Evolutionary conservation across 495 filamentous ascomycete species (phyloP).

Genomic region (Cercophora sp.): DNA sequence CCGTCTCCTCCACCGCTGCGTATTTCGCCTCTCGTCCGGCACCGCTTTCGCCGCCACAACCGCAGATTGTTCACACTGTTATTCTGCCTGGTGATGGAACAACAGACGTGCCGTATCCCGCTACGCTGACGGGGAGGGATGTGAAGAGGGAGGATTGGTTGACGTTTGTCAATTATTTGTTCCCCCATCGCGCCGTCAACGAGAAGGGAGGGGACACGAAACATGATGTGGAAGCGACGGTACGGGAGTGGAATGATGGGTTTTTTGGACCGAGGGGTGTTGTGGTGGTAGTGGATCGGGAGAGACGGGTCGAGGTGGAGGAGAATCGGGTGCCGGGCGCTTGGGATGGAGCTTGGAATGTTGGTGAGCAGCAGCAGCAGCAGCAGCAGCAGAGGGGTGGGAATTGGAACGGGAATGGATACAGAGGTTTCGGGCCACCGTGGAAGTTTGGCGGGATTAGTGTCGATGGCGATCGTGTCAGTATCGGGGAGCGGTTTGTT

Average conservation of each 20-base stretch:
- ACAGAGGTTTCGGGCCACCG: conserved; percentile 28
- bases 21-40: conserved; percentile 42
- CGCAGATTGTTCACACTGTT: conserved; percentile 21
- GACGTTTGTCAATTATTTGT: conserved; percentile 46
- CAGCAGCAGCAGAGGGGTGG: neutral
- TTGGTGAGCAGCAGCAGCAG: neutral
- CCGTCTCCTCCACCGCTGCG: conserved; percentile 26
- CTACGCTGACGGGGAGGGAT: conserved; percentile 27
- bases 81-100: conserved; percentile 20
- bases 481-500: conserved; percentile 35
- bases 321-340: conserved; percentile 19
- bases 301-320: neutral
- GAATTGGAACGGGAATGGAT: neutral
- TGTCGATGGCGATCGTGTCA: conserved; percentile 36
- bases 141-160: conserved; percentile 44
- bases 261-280: conserved; percentile 45
- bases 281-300: neutral
- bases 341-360: conserved; percentile 23
- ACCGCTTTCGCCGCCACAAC: conserved; percentile 1
- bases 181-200: conserved; percentile 33
- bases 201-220: conserved; percentile 35
- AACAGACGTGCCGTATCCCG: conserved; percentile 31
- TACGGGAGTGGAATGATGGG: conserved; percentile 49
- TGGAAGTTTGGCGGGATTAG: conserved; percentile 32
- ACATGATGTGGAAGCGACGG: conserved; percentile 29